Evolutionary conservation across 352 stramenopile species (phyloP), one percentile per base, ranked within the genome.

Genomic region (Blastocystis sp.): DNA sequence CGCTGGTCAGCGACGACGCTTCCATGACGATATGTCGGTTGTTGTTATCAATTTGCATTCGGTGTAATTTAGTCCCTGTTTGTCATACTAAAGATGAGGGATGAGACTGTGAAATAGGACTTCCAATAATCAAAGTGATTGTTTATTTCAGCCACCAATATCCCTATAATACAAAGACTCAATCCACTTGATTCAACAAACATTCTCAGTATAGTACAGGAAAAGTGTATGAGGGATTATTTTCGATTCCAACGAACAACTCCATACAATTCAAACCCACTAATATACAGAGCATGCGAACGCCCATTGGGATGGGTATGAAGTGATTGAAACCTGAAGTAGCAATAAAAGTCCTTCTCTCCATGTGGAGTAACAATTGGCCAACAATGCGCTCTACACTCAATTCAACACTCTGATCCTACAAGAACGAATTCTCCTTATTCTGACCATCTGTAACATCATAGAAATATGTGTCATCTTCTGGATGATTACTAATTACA

Each of bases 401-500:
- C 4, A 33, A 13, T 35, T 11, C 13, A 6, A 24, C 2, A 35
- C 57, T 19, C 22, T 22, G 0, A 13, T 0, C 42, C 0, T 56
- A 87, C 76, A 87, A 44, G 44, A 87, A 87, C 3, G 76, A 87
- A 37, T 75, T 75, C 37, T 87, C 60, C 42, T 75, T 69, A 35
- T 87, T 58, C 37, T 87, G 57, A n/a, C 60, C 76, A 35, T 75
- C 60, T 13, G 76, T 75, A 6, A 87, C 76, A 73, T 87, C 76
- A 40, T 87, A 75, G 33, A 87, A 87, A 30, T 68, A 87, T n/a
- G 76, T 87, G n/a, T 87, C 76, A n/a, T 87, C 76, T 44, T 87
- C 57, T n/a, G 57, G 57, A 22, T 87, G 76, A 48, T 56, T 73
- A 44, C 51, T 70, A 24, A 87, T 69, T 5, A 75, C 13, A 6